Percentiles rank a stretch among this genome's conserved stretches.
Conservation (phyloP, 371 early-diverging fungal genomes). For the Fennellomyces sp. region DNA sequence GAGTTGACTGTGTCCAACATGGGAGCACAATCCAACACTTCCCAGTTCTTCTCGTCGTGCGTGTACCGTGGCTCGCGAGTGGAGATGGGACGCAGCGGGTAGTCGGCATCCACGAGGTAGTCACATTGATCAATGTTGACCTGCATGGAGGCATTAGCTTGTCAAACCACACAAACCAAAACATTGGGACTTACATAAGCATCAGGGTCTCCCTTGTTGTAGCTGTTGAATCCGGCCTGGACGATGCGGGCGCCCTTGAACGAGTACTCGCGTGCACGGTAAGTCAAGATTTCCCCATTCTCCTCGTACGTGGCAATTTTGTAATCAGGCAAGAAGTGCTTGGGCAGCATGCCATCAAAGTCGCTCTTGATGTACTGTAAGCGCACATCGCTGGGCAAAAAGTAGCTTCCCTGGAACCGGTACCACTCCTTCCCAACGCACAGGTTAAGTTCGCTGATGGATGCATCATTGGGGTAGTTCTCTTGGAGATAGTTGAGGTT, state of each 20-base stretch:
- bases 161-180: slow-evolving; percentile 11
- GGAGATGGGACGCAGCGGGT: slow-evolving; percentile 37
- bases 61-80: slow-evolving; percentile 53
- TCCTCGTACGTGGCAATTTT: slow-evolving; percentile 24
- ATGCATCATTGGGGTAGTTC: slow-evolving; percentile 31
- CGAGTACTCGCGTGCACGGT: slow-evolving; percentile 32
- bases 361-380: slow-evolving; percentile 64
- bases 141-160: slow-evolving; percentile 23
- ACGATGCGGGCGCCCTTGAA: slow-evolving; percentile 45
- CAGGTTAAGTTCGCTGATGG: slow-evolving; percentile 44
- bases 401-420: slow-evolving; percentile 90
- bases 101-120: slow-evolving; percentile 71
- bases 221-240: slow-evolving; percentile 70
- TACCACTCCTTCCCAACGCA: slow-evolving; percentile 97
- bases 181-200: slow-evolving; percentile 51
- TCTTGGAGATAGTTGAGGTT: slow-evolving; percentile 36
- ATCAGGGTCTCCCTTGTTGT: slow-evolving; percentile 68
- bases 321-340: slow-evolving; percentile 51
- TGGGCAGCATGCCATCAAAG: slow-evolving; percentile 73
- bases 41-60: slow-evolving; percentile 58
- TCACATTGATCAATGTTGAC: slow-evolving; percentile 62
- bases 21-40: slow-evolving; percentile 50
- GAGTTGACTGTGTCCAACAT: slow-evolving; percentile 63
- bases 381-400: slow-evolving; percentile 71
- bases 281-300: slow-evolving; percentile 22